Conservation (phyloP, 75 land plant genomes). For the Sequoia sempervirens region DNA sequence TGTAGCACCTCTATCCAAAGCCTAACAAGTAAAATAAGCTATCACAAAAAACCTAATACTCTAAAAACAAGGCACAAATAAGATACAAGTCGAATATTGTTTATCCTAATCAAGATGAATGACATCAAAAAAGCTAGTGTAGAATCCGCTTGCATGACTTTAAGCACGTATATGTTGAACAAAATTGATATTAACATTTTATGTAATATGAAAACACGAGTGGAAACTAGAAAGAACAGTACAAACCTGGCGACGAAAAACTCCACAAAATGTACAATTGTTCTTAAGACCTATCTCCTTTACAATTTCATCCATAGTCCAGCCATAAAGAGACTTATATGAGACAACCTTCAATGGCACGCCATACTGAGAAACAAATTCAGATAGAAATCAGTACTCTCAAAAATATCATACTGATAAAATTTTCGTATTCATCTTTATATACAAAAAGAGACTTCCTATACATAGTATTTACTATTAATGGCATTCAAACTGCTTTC, state of each 20-base stretch:
- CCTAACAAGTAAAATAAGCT: conserved; percentile 32
- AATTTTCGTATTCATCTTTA: background rate
- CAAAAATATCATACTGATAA: background rate
- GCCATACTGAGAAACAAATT: conserved; percentile 66
- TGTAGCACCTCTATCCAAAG: conserved; percentile 93
- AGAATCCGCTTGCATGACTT: background rate
- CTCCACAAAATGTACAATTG: conserved; percentile 99
- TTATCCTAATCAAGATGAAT: background rate
- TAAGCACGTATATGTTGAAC: background rate
- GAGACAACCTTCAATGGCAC: conserved; percentile 90
- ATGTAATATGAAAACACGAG: background rate
- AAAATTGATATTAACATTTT: background rate
- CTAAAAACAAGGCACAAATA: background rate
- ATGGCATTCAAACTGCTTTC: background rate
- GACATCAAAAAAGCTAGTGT: background rate
- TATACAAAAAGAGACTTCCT: background rate
- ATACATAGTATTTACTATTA: too few species aligned
- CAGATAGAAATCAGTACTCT: conserved; percentile 1
- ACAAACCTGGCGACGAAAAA: conserved; percentile 91
- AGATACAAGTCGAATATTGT: background rate
- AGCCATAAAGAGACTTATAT: conserved; percentile 92
- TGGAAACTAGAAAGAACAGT: background rate
- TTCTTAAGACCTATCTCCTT: conserved; percentile 89
- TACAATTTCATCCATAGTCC: conserved; percentile 99
- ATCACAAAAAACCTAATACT: background rate